A percentile compares a stretch with the other conserved stretches of the same genome.
Evolutionary conservation across 2,329 filamentous ascomycete species (phyloP).

Genomic region (Neurospora crassa): DNA sequence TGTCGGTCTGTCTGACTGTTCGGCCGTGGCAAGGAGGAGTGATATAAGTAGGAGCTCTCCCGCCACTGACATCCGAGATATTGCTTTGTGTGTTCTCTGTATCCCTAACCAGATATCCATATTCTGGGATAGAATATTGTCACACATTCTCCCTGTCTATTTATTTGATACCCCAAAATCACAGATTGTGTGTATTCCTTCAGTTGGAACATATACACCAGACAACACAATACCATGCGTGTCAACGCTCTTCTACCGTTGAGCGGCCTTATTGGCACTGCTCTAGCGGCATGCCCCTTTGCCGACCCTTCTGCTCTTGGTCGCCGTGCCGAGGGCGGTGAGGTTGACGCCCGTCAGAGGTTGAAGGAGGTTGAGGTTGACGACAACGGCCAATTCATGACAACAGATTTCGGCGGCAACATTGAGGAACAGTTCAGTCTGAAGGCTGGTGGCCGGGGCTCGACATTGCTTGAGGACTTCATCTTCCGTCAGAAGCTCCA

Average conservation of each 20-base stretch:
- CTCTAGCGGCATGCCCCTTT: constrained; percentile 16
- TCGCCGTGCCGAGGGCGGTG: constrained; percentile 8
- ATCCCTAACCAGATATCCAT: background rate
- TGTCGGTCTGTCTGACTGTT: background rate
- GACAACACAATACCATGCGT: background rate
- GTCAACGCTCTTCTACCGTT: constrained; percentile 13
- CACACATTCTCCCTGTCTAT: background rate
- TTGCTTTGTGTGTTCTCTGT: background rate
- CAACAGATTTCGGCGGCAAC: constrained; percentile 58
- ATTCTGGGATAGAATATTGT: background rate
- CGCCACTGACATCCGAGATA: background rate
- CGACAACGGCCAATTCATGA: constrained; percentile 47
- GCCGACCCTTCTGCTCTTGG: constrained; percentile 11
- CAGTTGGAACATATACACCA: background rate
- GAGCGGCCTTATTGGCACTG: constrained; percentile 11
- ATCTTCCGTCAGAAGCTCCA: constrained; percentile 65
- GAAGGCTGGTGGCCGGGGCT: constrained; percentile 56
- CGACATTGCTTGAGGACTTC: constrained; percentile 62
- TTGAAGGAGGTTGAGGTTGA: constrained; percentile 34
- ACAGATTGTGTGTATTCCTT: background rate
- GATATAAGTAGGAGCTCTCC: background rate
- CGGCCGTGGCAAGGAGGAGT: background rate
- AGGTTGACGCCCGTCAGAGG: constrained; percentile 12
- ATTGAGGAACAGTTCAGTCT: constrained; percentile 59
- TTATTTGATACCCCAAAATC: background rate